A percentile compares a stretch with the other conserved stretches of the same genome.
These are phyloP conservation scores for Gaillardinia entomophila DNA, from an alignment of 805 yeast genomes.

Conservation along the genomic window DNA sequence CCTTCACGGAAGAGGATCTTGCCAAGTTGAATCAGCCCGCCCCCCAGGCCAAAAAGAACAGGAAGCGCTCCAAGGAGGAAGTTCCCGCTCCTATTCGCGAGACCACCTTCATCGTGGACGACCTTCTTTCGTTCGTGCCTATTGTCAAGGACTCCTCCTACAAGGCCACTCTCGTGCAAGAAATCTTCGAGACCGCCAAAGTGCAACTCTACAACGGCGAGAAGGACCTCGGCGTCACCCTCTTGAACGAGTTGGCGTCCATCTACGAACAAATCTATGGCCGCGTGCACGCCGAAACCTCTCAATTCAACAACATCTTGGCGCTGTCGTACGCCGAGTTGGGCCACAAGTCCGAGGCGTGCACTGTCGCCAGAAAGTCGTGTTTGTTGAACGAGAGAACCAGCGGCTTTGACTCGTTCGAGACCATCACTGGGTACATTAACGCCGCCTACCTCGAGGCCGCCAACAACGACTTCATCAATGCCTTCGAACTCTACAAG, in stretches of 20 bases:
- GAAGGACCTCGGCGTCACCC: slow-evolving; percentile 51
- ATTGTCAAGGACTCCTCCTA: slow-evolving; percentile 66
- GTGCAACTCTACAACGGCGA: slow-evolving; percentile 32
- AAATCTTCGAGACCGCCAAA: slow-evolving; percentile 64
- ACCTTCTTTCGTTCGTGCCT: slow-evolving; percentile 68
- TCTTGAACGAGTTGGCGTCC: slow-evolving; percentile 64
- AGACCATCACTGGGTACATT: slow-evolving; percentile 63
- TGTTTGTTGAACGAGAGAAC: slow-evolving; percentile 73
- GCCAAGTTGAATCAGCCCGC: slow-evolving; percentile 8
- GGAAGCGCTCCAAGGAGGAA: slow-evolving; percentile 24
- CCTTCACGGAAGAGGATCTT: slow-evolving; percentile 38
- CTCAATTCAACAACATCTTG: slow-evolving; percentile 58
- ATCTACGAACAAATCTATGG: slow-evolving; percentile 84
- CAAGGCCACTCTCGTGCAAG: slow-evolving; percentile 64
- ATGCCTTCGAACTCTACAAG: slow-evolving; percentile 56
- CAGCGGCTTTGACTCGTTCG: slow-evolving; percentile 74
- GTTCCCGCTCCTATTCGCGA: slow-evolving; percentile 13
- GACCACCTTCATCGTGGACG: slow-evolving; percentile 51
- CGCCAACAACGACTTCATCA: slow-evolving; percentile 48
- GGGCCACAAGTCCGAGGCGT: slow-evolving; percentile 53
- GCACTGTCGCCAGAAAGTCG: slow-evolving; percentile 61
- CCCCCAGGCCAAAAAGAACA: slow-evolving; percentile 8
- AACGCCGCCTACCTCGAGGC: slow-evolving; percentile 74
- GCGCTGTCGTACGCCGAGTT: slow-evolving; percentile 64
- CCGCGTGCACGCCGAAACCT: slow-evolving; percentile 69